Evolutionary conservation across 805 yeast species (phyloP).

Genomic region (Middelhovenomyces tepae): DNA sequence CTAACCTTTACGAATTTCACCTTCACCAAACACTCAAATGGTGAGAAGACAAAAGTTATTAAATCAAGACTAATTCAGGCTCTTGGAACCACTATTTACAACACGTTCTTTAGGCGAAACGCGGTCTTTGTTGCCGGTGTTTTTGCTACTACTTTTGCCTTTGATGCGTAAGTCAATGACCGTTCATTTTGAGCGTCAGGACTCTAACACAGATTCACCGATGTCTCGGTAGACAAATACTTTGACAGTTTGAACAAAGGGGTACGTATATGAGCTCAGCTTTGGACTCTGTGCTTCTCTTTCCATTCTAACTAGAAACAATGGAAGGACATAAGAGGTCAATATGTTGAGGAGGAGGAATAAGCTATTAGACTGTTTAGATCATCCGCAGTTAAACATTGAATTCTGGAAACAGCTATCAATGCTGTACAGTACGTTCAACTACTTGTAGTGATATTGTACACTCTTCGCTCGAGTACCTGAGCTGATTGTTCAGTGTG

Average conservation of each 20-base stretch:
- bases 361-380: no score
- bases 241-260: conserved; percentile 32
- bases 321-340: conserved; percentile 24
- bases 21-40: no score
- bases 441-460: no score
- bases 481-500: no score
- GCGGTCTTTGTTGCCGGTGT: conserved; percentile 76
- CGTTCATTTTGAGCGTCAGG: not conserved
- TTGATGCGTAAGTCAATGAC: conserved; percentile 33
- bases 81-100: conserved; percentile 44
- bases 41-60: no score
- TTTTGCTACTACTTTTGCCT: conserved; percentile 75
- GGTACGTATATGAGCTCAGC: conserved; percentile 17
- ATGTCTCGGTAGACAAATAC: conserved; percentile 27
- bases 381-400: no score
- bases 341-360: conserved; percentile 16
- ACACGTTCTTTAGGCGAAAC: conserved; percentile 79
- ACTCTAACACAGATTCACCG: not conserved
- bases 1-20: no score
- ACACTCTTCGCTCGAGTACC: no score
- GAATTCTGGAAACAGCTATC: no score
- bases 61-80: no score
- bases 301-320: conserved; percentile 16
- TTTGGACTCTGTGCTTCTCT: not conserved
- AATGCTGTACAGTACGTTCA: no score